A percentile compares a stretch with the other conserved stretches of the same genome.
phyloP scores from a whole-genome alignment of 2,329 filamentous ascomycete species.

The Penicillium sp. region DNA sequence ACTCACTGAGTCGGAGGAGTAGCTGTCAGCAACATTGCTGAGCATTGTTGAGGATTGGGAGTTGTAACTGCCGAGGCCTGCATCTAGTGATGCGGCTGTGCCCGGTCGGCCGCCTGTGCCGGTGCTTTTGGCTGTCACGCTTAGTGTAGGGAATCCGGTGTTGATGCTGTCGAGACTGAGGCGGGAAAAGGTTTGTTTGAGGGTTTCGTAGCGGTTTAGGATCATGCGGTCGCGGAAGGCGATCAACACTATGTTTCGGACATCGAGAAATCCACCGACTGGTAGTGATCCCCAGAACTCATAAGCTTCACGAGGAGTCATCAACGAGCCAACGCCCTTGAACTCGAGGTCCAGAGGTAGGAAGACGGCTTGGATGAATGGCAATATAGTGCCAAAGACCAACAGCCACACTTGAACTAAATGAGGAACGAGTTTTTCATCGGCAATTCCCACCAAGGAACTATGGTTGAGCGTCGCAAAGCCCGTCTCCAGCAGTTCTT shows the following conservation, averaged over 20 bases:
- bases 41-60: conserved; percentile 77
- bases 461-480: conserved; percentile 86
- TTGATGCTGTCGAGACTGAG: conserved; percentile 79
- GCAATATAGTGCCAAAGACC: conserved; percentile 85
- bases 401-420: conserved; percentile 93
- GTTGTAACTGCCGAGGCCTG: conserved; percentile 74
- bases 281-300: conserved; percentile 77
- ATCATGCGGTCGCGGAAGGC: conserved; percentile 88
- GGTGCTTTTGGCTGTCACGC: conserved; percentile 44
- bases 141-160: conserved; percentile 47
- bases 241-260: conserved; percentile 83
- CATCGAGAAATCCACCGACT: conserved; percentile 68
- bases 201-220: conserved; percentile 79
- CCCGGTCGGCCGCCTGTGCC: conserved; percentile 59
- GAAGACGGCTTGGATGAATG: conserved; percentile 94
- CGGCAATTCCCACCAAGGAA: conserved; percentile 67
- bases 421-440: conserved; percentile 85
- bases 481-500: conserved; percentile 66
- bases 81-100: conserved; percentile 75
- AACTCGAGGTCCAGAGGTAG: conserved; percentile 92
- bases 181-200: conserved; percentile 87
- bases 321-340: conserved; percentile 75
- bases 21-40: conserved; percentile 59
- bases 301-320: conserved; percentile 74
- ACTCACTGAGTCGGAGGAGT: conserved; percentile 53